phyloP scores from a whole-genome alignment of 2,329 filamentous ascomycete genomes.

The Hypoxylon sp. region DNA sequence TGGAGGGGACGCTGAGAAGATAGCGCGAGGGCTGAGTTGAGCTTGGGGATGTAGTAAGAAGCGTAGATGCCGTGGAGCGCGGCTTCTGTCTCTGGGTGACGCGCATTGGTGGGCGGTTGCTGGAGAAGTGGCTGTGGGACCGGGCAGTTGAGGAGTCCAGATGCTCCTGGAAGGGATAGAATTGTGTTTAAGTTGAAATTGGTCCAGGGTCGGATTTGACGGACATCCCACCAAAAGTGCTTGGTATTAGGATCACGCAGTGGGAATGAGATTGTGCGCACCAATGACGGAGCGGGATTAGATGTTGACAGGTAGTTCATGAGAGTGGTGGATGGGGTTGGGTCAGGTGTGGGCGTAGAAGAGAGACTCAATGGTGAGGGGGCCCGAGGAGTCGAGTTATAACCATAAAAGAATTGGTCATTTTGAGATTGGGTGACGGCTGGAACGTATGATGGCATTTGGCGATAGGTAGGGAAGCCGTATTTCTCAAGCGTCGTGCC shows the following conservation, averaged over 20 bases:
- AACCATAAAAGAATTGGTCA: conserved; percentile 64
- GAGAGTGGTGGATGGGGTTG: conserved; percentile 74
- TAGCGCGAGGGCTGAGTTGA: conserved; percentile 85
- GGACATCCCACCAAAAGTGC: conserved; percentile 97
- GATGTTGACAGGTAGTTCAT: conserved; percentile 81
- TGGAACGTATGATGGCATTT: conserved; percentile 71
- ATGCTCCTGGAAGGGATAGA: conserved; percentile 78
- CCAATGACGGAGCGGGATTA: conserved; percentile 86
- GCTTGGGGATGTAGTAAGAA: conserved; percentile 84
- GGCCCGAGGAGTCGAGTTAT: conserved; percentile 63
- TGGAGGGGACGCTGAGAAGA: conserved; percentile 76
- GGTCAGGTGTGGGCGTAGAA: conserved; percentile 60
- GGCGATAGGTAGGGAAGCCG: conserved; percentile 87
- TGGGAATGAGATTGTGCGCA: conserved; percentile 80
- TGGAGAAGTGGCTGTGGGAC: conserved; percentile 74
- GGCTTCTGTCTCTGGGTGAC: conserved; percentile 82
- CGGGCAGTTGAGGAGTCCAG: conserved; percentile 77
- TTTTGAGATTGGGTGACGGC: conserved; percentile 52
- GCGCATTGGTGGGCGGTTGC: conserved; percentile 66
- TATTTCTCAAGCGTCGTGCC: conserved; percentile 75
- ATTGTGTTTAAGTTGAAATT: conserved; percentile 82
- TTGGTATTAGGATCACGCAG: conserved; percentile 76
- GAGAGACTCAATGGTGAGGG: conserved; percentile 55
- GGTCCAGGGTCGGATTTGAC: conserved; percentile 86
- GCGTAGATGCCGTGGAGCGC: conserved; percentile 82